Evolutionary conservation across 164 flowering plant species (phyloP), one percentile per base, ranked within the genome.

Genomic region (Kalanchoe fedtschenkoi): DNA sequence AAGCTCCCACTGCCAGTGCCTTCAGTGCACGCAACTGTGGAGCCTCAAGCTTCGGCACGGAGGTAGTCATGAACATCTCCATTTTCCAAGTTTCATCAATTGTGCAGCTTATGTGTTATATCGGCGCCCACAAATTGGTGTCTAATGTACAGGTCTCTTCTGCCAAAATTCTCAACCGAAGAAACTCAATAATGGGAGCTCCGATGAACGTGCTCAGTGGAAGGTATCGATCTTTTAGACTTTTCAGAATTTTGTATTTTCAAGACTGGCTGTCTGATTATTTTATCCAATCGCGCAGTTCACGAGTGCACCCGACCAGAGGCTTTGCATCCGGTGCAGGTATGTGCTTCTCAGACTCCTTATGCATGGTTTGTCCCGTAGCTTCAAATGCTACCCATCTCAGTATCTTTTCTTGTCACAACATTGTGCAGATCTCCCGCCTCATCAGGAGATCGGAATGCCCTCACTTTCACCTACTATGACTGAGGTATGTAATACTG

Each of bases 401-500:
- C 44, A 19, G 55, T n/a, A 34, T 60, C 34, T 17, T 61, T 26
- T 26, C 28, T 54, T 39, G n/a, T 6, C 60, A 11, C 30, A 54
- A 57, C 67, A 14, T 65, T 53, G 71, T 75, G 59, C 85, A 93
- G 98, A 71, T 59, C 90, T 93, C 59, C 98, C 98, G 65, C 87
- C 95, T 8, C 98, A 93, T 72, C 96, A 85, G 75, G 92, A 93
- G 64, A 83, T 93, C 67, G 98, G 98, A 70, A 93, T 93, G 98
- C 98, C 98, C 56, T 93, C 98, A 67, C 95, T 93, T 32, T 92
- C 98, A 47, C 98, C 98, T 59, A 92, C 97, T 62, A 91, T 91
- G 98, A 76, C 91, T 15, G 98, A 92, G 95, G 98, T 68, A 74
- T 60, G 66, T 53, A 58, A 29, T 39, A 62, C 71, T 35, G 1